Percentiles rank a stretch among this genome's conserved stretches.
Conservation (phyloP, 495 filamentous ascomycete species). For the Aspergillus nidulans region DNA sequence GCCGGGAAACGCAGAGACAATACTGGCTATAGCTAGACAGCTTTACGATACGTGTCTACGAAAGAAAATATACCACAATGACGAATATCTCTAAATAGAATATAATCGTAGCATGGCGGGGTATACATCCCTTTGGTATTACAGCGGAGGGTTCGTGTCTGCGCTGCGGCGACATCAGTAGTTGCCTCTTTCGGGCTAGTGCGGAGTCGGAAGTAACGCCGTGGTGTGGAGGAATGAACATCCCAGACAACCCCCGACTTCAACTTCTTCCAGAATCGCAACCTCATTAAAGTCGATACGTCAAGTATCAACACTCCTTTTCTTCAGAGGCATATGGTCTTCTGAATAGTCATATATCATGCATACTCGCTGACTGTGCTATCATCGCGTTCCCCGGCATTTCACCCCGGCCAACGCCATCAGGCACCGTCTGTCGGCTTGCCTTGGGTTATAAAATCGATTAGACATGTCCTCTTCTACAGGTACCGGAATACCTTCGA, state of each 20-base stretch:
- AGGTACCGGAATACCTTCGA: neutral
- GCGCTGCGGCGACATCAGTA: neutral
- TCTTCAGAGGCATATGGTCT: neutral
- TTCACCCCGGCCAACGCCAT: neutral
- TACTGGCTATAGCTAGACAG: neutral
- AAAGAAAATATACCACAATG: neutral
- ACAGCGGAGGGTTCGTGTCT: too few relatives aligned
- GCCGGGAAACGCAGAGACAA: neutral
- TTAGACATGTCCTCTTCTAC: slow-evolving; percentile 14
- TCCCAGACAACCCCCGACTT: neutral
- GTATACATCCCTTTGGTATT: neutral
- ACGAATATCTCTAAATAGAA: too few relatives aligned
- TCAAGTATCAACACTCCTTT: neutral
- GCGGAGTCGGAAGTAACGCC: slow-evolving; percentile 2
- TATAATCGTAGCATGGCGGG: neutral
- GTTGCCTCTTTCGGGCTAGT: slow-evolving; percentile 10
- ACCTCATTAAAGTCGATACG: neutral
- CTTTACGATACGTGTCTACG: slow-evolving; percentile 8
- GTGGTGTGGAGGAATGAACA: neutral
- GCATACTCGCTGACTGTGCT: neutral
- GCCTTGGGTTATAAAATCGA: neutral
- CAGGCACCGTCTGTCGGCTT: slow-evolving; percentile 1
- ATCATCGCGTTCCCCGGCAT: neutral
- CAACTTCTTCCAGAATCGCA: neutral
- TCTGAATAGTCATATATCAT: neutral